Conservation (phyloP, 2,329 filamentous ascomycete genomes). For the Keithomyces neogunnii region DNA sequence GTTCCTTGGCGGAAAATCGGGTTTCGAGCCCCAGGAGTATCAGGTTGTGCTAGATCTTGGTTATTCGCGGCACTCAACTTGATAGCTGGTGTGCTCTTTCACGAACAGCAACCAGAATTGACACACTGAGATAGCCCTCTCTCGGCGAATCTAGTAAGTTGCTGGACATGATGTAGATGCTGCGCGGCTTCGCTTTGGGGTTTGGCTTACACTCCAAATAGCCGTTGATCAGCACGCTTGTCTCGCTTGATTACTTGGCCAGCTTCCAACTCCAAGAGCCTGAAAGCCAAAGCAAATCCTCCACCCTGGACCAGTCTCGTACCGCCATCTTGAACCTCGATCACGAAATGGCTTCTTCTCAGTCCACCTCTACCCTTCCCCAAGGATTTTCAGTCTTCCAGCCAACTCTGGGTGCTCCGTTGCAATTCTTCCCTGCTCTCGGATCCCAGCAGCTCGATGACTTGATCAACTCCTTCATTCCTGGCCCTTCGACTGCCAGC, state of each 20-base stretch:
- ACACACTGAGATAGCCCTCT: neutral
- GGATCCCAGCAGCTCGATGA: slow-evolving; percentile 52
- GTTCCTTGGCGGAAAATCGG: neutral
- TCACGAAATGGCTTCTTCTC: slow-evolving; percentile 17
- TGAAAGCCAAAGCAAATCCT: slow-evolving; percentile 3
- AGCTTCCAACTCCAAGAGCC: neutral
- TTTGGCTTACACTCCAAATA: slow-evolving; percentile 2
- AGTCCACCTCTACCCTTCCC: slow-evolving; percentile 17
- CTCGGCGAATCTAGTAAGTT: neutral
- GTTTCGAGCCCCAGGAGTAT: neutral
- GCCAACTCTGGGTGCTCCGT: slow-evolving; percentile 43
- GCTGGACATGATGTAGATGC: neutral
- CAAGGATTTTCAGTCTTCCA: slow-evolving; percentile 54
- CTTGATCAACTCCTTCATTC: slow-evolving; percentile 49
- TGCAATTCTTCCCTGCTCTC: slow-evolving; percentile 61
- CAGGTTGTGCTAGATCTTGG: neutral
- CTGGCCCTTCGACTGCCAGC: slow-evolving; percentile 42
- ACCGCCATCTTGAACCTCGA: neutral
- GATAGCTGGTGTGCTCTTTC: neutral
- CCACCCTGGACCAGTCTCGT: neutral
- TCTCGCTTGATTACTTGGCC: neutral
- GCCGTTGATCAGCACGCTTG: neutral
- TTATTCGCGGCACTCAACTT: neutral
- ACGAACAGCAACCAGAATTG: neutral
- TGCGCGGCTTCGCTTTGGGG: neutral